Base-by-base conservation (phyloP, 2,329 filamentous ascomycete genomes). In the Tympanopsis confertula region DNA sequence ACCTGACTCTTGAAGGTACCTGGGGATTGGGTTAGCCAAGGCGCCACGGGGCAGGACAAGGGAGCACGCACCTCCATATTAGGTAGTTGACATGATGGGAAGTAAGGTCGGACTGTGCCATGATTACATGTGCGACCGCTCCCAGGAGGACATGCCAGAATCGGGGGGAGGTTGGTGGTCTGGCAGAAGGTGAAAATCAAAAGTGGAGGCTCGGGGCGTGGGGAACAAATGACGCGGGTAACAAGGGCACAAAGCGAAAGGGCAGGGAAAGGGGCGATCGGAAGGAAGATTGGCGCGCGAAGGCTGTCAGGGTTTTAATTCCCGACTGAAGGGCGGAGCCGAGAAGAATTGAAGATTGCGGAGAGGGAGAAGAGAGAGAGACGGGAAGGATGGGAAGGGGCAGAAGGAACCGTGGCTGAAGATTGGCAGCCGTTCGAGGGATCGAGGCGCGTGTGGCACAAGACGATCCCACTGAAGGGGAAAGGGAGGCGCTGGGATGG, bases 41-140 rank as follows among this genome's bases (percentile, higher is more conserved):
- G 10, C 33, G 39, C 43, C 37, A 48, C 38, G 41, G 35, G 35
- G 26, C 14, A 35, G 17, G 10, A 19, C 19, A 36, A 19, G 13
- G n/a, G n/a, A 36, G 38, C 18, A 57, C 65, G 40, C 69, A 79
- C 67, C 75, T 74, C 69, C 75, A 78, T 57, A 82, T 76, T 52
- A 81, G 62, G 59, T 80, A 79, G 61, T 81, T 82, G 53, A 82
- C 68, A 55, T 79, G 74, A 62, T 80, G 68, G 46, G 66, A 70
- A 49, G 62, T 69, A 44, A 74, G 59, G 18, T 36, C 20, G 35
- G 36, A 52, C 46, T 54, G 51, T 50, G 54, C 53, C 59, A 63
- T 62, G 53, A 55, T 59, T 56, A 59, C 56, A 61, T 60, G 51
- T 55, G 55, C 54, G 52, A 55, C 47, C 50, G 44, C 39, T 44